Evolutionary conservation across 345 rosid genomes (phyloP).

Genomic region (Microcos paniculata): DNA sequence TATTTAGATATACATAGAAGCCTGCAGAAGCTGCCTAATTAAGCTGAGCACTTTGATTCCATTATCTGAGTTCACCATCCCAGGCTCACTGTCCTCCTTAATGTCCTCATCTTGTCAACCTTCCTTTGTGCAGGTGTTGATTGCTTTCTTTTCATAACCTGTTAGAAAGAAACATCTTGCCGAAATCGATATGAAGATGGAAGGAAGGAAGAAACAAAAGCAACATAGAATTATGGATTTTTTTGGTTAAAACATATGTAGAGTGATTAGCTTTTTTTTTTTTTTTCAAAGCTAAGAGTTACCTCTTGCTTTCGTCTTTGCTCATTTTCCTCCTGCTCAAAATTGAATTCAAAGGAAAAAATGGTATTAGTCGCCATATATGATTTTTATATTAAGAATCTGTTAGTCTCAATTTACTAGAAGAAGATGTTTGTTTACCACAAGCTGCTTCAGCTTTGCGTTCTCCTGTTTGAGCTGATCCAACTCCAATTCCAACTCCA

Average conservation of each 20-base stretch:
- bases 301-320: constrained; percentile 61
- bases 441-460: constrained; percentile 49
- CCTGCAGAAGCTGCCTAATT: neutral
- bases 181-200: neutral
- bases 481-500: constrained; percentile 80
- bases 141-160: constrained; percentile 44
- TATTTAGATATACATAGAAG: constrained; percentile 4
- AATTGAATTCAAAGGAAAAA: neutral
- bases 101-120: constrained; percentile 41
- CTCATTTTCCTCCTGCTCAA: constrained; percentile 53
- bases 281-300: neutral
- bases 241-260: neutral
- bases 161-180: neutral
- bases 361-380: neutral
- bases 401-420: neutral
- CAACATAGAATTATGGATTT: neutral
- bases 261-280: neutral
- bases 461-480: constrained; percentile 82
- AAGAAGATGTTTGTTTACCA: constrained; percentile 44
- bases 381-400: neutral
- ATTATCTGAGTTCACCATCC: constrained; percentile 44
- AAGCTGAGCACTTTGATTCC: neutral
- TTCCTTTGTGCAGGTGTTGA: constrained; percentile 33
- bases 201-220: neutral
- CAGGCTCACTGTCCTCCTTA: constrained; percentile 58